Conservation (phyloP, 129 eudicot genomes). For the Pulicaria dysenterica region DNA sequence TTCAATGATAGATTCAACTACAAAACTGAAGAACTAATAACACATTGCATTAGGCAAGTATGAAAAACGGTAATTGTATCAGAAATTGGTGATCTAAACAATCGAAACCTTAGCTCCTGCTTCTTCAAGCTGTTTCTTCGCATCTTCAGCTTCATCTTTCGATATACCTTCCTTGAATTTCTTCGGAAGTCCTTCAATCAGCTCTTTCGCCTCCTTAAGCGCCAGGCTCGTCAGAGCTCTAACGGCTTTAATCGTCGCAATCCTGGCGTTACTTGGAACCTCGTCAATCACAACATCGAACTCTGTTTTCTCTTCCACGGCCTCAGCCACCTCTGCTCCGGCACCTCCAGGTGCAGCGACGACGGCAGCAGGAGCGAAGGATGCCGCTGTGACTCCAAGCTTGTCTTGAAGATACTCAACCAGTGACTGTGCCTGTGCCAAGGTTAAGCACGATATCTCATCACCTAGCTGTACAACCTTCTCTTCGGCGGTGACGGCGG, state of each 20-base stretch:
- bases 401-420: conserved; percentile 84
- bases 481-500: conserved; percentile 81
- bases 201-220: conserved; percentile 82
- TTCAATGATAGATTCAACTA: conserved; percentile 5
- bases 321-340: conserved; percentile 57
- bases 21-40: conserved; percentile 26
- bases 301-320: conserved; percentile 85
- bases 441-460: conserved; percentile 61
- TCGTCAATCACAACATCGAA: conserved; percentile 81
- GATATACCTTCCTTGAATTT: conserved; percentile 79
- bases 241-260: conserved; percentile 85
- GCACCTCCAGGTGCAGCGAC: conserved; percentile 59
- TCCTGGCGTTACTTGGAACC: conserved; percentile 86
- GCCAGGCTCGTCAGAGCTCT: conserved; percentile 77
- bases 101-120: conserved; percentile 88
- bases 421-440: conserved; percentile 70
- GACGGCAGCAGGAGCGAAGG: conserved; percentile 69
- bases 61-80: conserved; percentile 17
- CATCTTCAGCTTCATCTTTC: conserved; percentile 88
- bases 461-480: conserved; percentile 63
- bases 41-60: conserved; percentile 20
- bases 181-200: conserved; percentile 90
- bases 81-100: conserved; percentile 33
- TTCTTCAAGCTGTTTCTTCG: conserved; percentile 91
- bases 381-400: conserved; percentile 76